Evolutionary conservation across 2,329 filamentous ascomycete species (phyloP).

Genomic region (Alternaria gansuensis): DNA sequence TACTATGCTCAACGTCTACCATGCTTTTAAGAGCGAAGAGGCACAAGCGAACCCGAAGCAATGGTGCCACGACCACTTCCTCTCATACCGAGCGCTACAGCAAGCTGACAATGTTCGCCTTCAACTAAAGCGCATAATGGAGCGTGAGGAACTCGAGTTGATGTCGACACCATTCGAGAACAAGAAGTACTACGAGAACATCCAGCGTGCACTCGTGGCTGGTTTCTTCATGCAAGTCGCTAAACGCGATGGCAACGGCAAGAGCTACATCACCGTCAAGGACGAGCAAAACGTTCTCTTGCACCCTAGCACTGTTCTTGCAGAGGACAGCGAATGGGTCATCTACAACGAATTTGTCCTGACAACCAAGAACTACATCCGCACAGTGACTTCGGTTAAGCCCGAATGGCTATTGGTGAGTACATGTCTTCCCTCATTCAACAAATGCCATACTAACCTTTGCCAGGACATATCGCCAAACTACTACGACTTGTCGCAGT

Average conservation of each 20-base stretch:
- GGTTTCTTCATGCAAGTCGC: slow-evolving; percentile 99
- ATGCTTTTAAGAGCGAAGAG: slow-evolving; percentile 85
- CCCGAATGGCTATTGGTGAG: slow-evolving; percentile 93
- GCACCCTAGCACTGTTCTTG: slow-evolving; percentile 90
- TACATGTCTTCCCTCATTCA: slow-evolving; percentile 16
- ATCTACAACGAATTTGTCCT: slow-evolving; percentile 98
- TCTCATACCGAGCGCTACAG: slow-evolving; percentile 85
- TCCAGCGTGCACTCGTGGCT: slow-evolving; percentile 86
- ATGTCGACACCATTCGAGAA: slow-evolving; percentile 89
- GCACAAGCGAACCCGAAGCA: slow-evolving; percentile 78
- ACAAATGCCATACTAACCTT: slow-evolving; percentile 19
- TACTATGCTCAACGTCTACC: slow-evolving; percentile 96
- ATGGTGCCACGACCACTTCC: slow-evolving; percentile 97
- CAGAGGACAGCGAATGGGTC: slow-evolving; percentile 93
- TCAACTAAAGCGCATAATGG: slow-evolving; percentile 96
- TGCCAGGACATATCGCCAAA: slow-evolving; percentile 85
- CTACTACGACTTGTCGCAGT: slow-evolving; percentile 87
- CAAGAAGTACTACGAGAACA: slow-evolving; percentile 98
- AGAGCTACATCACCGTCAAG: slow-evolving; percentile 94
- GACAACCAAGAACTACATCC: slow-evolving; percentile 97
- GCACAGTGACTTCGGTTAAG: slow-evolving; percentile 89
- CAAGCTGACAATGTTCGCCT: slow-evolving; percentile 93
- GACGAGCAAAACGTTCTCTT: slow-evolving; percentile 93
- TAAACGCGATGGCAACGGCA: slow-evolving; percentile 86
- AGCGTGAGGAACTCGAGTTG: slow-evolving; percentile 85